Evolutionary conservation across 345 rosid species (phyloP), one percentile per base, ranked within the genome.

Genomic region (Firmiana major): DNA sequence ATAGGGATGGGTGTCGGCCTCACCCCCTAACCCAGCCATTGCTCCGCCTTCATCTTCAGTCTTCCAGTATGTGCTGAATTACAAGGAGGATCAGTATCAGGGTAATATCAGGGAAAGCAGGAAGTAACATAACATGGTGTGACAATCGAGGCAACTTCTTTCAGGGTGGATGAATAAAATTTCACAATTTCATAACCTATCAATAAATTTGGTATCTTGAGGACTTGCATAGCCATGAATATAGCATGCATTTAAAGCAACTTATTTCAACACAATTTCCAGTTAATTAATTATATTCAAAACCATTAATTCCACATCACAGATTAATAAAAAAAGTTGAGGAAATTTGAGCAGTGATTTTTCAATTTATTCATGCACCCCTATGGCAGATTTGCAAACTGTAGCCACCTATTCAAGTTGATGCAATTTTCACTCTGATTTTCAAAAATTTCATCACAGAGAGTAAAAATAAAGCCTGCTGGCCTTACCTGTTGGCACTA

Each of bases 31-130:
- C 72, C 92, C 97, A 34, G 86, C 91, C 89, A 94, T 87, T 40
- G 87, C 93, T 83, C 91, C 98, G 2, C 65, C 86, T 62, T 97
- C 99, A 51, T 97, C 98, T 81, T 90, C 99, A 28, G 92, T 77
- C 88, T 92, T 94, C 99, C 99, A 97, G 88, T 73, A 92, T 53
- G 84, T 77, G 86, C 99, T 97, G 96, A 88, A 85, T 65, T 73
- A 31, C 17, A 40, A 19, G 40, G 63, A 15, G 49, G 40, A 73
- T 54, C 57, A 57, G 28, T 6, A 62, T 71, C 67, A 71, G 75
- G 43, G 75, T 71, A 28, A 79, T 53, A 26, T 62, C 42, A 9
- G 31, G 42, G 28, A 48, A 46, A 2, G 11, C 1, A 75, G 45
- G 60, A 63, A 16, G 63, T 19, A 48, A 48, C 19, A 13, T 28